Evolutionary conservation across 1,139 yeast genomes (phyloP), one percentile per base, ranked within the genome.

Genomic region (Hansenula lynferdii): DNA sequence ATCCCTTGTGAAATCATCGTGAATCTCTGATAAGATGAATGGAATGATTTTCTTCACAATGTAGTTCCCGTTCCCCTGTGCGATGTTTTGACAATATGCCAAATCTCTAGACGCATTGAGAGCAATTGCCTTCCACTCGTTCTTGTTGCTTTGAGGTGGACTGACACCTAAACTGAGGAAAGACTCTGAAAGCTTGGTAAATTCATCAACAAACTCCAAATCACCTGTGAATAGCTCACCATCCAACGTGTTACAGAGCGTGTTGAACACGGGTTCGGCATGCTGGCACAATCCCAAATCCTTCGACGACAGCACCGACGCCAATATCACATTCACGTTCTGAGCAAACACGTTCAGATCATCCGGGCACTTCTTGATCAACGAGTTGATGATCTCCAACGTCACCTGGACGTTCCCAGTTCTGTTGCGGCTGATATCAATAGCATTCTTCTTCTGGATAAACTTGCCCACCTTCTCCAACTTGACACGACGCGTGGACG

Each of bases 401-500:
- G 97, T 84, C 9, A 92, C 97, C 45, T 78, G 82, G 23, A 89
- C 71, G 54, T 90, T 89, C 2, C 97, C 97, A 8, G 80, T 65
- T 24, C 86, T 65, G 42, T 72, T 77, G 36, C 77, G 75, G 42
- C 69, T 64, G 26, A 80, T 69, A 58, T 90, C 97, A 11, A 70
- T 56, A 15, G 58, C 56, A n/a, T 92, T 77, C 58, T 78, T 81
- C 49, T 72, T 77, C 37, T 74, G 73, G 42, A 92, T 62, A 55
- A 82, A 87, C 9, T 66, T 64, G 19, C 90, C 83, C 15, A 92
- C 96, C 54, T 90, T 90, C 51, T 85, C 92, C 47, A 92, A 69
- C 58, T 92, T 92, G 31, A 87, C 81, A 43, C 96, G 70, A 50
- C 97, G 71, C 8, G 96, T 84, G 31, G 95, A 81, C n/a, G 95